phyloP scores from a whole-genome alignment of 2,329 filamentous ascomycete species.

The Escovopsis sp. region DNA sequence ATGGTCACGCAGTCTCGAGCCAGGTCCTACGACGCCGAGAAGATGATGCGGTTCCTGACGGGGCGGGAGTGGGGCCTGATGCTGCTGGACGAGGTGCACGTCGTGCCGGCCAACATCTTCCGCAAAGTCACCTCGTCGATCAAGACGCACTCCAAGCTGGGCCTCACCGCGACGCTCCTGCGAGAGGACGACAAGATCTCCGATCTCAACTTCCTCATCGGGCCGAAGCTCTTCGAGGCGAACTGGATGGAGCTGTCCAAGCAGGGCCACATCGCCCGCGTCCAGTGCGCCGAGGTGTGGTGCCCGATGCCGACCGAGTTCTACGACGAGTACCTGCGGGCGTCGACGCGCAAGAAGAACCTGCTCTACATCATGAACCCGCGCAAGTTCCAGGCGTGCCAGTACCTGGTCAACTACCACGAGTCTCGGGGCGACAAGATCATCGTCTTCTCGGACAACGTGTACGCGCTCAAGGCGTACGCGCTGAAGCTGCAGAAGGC shows the following conservation, averaged over 20 bases:
- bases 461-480: conserved; percentile 80
- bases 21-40: conserved; percentile 80
- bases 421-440: conserved; percentile 92
- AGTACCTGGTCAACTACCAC: conserved; percentile 97
- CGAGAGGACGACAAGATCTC: conserved; percentile 98
- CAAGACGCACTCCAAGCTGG: conserved; percentile 89
- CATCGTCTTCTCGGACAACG: conserved; percentile 96
- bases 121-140: conserved; percentile 84
- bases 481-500: conserved; percentile 72
- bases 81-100: conserved; percentile 94
- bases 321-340: conserved; percentile 81
- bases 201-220: conserved; percentile 92
- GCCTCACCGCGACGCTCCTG: conserved; percentile 82
- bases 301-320: conserved; percentile 99
- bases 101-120: conserved; percentile 94
- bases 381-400: conserved; percentile 88
- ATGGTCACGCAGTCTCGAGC: conserved; percentile 93
- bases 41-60: conserved; percentile 93
- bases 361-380: conserved; percentile 93
- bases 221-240: conserved; percentile 92
- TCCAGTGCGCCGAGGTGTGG: conserved; percentile 98
- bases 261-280: conserved; percentile 89
- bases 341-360: conserved; percentile 35
- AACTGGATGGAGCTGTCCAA: conserved; percentile 99
- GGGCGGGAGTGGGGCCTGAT: conserved; percentile 91